Percentiles rank a stretch among this genome's conserved stretches.
These are phyloP conservation scores for Capniomyces stellatus DNA, from an alignment of 371 early-diverging fungal species.

Conservation along the genomic window DNA sequence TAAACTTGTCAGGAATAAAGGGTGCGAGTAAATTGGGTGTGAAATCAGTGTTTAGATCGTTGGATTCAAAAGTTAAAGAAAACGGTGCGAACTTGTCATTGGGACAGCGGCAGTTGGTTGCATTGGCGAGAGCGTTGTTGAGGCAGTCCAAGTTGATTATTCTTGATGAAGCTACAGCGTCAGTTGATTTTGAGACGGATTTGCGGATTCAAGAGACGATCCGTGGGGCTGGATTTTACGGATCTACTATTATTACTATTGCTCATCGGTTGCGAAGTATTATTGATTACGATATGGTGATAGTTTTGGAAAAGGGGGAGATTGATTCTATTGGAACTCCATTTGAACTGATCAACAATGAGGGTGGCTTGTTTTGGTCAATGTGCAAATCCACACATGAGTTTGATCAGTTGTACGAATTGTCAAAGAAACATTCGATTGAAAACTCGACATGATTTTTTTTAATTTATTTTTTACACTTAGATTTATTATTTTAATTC, in stretches of 20 bases:
- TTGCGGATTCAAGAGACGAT: slow-evolving; percentile 47
- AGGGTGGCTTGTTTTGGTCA: slow-evolving; percentile 5
- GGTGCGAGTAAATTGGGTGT: not conserved
- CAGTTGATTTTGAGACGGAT: slow-evolving; percentile 55
- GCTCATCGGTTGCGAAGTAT: slow-evolving; percentile 73
- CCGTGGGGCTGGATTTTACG: slow-evolving; percentile 30
- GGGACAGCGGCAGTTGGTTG: slow-evolving; percentile 83
- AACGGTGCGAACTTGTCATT: slow-evolving; percentile 70
- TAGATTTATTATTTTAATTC: no score
- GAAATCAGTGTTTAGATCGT: slow-evolving; percentile 1
- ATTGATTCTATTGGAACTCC: slow-evolving; percentile 61
- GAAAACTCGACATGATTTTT: no score
- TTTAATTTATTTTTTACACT: no score
- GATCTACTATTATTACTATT: slow-evolving; percentile 21
- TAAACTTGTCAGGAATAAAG: not conserved
- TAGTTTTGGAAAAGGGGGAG: slow-evolving; percentile 62
- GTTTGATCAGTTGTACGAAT: not conserved
- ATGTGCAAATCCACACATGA: not conserved
- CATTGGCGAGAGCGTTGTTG: slow-evolving; percentile 69
- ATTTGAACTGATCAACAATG: slow-evolving; percentile 27
- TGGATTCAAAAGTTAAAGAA: slow-evolving; percentile 42
- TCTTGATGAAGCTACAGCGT: slow-evolving; percentile 81
- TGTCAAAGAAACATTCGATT: no score
- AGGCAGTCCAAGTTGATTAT: slow-evolving; percentile 54
- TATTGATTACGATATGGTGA: slow-evolving; percentile 74